Evolutionary conservation across 1,284 basidiomycete species (phyloP).

Genomic region (Microbotryum violaceum): DNA sequence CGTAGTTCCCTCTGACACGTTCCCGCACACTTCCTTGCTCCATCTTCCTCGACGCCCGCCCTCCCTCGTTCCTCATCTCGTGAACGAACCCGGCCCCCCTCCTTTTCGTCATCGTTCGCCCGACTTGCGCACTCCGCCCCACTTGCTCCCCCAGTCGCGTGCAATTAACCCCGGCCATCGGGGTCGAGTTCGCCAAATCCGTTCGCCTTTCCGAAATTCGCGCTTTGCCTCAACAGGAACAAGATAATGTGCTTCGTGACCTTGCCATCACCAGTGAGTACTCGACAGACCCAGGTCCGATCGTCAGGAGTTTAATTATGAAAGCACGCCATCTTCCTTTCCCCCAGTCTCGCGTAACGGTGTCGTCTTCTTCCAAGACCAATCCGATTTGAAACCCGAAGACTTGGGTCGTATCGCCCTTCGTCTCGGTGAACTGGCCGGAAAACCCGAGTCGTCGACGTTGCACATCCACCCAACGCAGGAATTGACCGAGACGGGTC

Average conservation of each 20-base stretch:
- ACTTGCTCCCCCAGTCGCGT: not conserved
- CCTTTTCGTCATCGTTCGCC: not conserved
- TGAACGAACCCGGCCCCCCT: not conserved
- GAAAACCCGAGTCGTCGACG: constrained; percentile 52
- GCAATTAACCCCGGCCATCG: constrained; percentile 19
- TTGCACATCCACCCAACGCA: constrained; percentile 62
- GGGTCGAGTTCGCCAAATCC: constrained; percentile 16
- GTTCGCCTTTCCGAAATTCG: constrained; percentile 20
- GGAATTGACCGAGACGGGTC: constrained; percentile 41
- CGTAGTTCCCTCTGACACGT: not conserved
- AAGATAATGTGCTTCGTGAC: constrained; percentile 15
- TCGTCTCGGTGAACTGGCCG: constrained; percentile 52
- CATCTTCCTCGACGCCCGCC: not conserved
- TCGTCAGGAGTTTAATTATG: not conserved
- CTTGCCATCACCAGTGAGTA: constrained; percentile 22
- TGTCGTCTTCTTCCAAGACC: constrained; percentile 63
- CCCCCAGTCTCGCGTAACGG: constrained; percentile 55
- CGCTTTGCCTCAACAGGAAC: constrained; percentile 15
- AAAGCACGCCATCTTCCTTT: not conserved
- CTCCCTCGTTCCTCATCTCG: not conserved
- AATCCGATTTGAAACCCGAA: constrained; percentile 46
- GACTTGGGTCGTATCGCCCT: constrained; percentile 41
- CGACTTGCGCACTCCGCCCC: not conserved
- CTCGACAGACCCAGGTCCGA: no score
- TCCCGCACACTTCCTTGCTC: not conserved